Percentiles rank a stretch among this genome's conserved stretches.
Evolutionary conservation across 495 filamentous ascomycete species (phyloP).

Genomic region (Hapsidospora chrysogenum): DNA sequence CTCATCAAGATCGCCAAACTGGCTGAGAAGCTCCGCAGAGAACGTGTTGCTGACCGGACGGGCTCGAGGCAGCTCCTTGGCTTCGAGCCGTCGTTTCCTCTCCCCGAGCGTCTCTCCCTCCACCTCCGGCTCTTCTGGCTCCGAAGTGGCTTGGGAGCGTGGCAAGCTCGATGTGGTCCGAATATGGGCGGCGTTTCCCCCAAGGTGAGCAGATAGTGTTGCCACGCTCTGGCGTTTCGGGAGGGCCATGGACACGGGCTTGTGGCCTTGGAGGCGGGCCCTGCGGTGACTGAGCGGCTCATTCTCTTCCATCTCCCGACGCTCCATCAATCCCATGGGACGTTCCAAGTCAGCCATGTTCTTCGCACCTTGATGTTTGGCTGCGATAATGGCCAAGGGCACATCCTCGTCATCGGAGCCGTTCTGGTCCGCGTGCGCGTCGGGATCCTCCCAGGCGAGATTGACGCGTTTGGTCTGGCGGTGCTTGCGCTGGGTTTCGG

Average conservation of each 20-base stretch:
- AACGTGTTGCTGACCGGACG: constrained; percentile 59
- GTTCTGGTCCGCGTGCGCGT: constrained; percentile 30
- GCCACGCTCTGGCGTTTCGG: constrained; percentile 25
- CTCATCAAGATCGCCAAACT: constrained; percentile 39
- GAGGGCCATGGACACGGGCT: constrained; percentile 7
- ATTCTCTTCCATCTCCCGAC: constrained; percentile 72
- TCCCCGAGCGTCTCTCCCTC: constrained; percentile 71
- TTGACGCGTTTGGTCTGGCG: constrained; percentile 59
- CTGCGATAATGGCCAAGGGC: constrained; percentile 64
- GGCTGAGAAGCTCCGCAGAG: constrained; percentile 58
- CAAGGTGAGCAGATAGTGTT: constrained; percentile 8
- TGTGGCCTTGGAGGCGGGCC: constrained; percentile 52
- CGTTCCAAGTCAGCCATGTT: constrained; percentile 35
- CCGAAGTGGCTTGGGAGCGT: background rate
- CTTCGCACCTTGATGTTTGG: constrained; percentile 33
- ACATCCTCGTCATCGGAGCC: constrained; percentile 52
- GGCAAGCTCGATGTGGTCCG: background rate
- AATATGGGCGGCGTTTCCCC: background rate
- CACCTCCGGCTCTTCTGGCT: constrained; percentile 30
- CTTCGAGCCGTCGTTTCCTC: constrained; percentile 52
- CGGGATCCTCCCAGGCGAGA: constrained; percentile 72
- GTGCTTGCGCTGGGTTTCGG: constrained; percentile 64
- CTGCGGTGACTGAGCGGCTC: constrained; percentile 73
- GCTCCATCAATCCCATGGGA: constrained; percentile 73
- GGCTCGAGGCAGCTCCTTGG: constrained; percentile 27